Base-by-base conservation (phyloP, 768 basidiomycete species). In the Clitopilus hobsonii region DNA sequence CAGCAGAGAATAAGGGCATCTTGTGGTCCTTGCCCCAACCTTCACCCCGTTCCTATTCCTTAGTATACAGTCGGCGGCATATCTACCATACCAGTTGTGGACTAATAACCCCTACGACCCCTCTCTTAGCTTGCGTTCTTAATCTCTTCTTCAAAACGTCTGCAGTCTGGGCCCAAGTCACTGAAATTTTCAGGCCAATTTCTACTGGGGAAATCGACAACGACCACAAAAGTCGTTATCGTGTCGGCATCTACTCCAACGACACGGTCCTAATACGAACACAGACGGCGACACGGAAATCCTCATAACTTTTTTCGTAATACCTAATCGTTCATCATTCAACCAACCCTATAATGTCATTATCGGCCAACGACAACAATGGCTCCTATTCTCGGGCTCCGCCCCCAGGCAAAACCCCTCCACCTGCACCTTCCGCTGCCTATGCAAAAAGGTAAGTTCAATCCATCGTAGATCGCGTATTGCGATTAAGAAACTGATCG, bases 381-480 rank as follows among this genome's bases (percentile, higher is more conserved):
- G 78, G 79, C 77, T 80, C 88, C 75, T 91, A 88, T 82, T 81
- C 86, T 64, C 86, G 89, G 79, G 84, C 81, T 69, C 78, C 88
- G 60, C 71, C 78, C 56, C 87, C 89, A 66, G 91, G 91, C 58
- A 94, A 93, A 74, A 94, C 91, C 1, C 91, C 91, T 57, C 91
- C 91, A 57, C 91, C 91, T 53, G 91, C 91, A 14, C 91, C 91
- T 54, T 94, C 91, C 54, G 91, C 91, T 59, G 91, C 90, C 22
- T 93, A 79, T 71, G 90, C 91, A 27, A 93, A 92, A 80, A 84
- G 91, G 91, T 91, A 45, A 26, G 78, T 58, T 29, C 11, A 20
- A 47, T 20, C 25, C 61, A 48, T 59, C 53, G 56, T 55, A 20
- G 3, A 8, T 45, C 18, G 41, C 8, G 8, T 32, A 32, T 32